Percentiles rank a stretch among this genome's conserved stretches.
Conservation (phyloP, 2,329 filamentous ascomycete genomes). For the Pseudogymnoascus sp. region DNA sequence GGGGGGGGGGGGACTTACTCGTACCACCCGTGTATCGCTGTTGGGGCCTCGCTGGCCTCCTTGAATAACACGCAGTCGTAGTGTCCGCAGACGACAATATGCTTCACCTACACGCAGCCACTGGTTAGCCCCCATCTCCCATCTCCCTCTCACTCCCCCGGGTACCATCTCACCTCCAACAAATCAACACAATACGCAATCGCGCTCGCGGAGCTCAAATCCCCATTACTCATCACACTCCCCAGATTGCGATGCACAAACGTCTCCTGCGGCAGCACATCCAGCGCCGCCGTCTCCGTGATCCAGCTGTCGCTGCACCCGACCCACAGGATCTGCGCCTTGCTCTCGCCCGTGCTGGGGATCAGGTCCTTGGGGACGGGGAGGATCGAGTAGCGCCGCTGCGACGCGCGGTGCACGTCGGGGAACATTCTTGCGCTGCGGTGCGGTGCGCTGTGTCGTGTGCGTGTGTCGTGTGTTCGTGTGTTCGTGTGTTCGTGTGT, state of each 20-base stretch:
- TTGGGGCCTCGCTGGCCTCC: slow-evolving; percentile 32
- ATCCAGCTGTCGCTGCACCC: slow-evolving; percentile 61
- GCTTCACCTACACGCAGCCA: slow-evolving; percentile 36
- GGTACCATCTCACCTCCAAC: slow-evolving; percentile 40
- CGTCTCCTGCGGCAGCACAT: slow-evolving; percentile 56
- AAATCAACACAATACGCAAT: slow-evolving; percentile 58
- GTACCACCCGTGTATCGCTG: slow-evolving; percentile 47
- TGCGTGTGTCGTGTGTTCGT: not conserved
- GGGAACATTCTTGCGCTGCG: not conserved
- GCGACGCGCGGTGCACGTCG: not conserved
- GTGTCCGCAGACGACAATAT: slow-evolving; percentile 49
- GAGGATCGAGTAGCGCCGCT: slow-evolving; percentile 10
- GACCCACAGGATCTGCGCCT: slow-evolving; percentile 55
- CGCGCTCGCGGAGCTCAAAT: slow-evolving; percentile 52
- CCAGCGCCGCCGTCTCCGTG: slow-evolving; percentile 56
- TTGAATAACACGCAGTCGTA: slow-evolving; percentile 47
- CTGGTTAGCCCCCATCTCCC: not conserved
- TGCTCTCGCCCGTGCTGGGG: slow-evolving; percentile 15
- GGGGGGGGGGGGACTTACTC: slow-evolving; percentile 32
- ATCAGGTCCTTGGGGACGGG: slow-evolving; percentile 15
- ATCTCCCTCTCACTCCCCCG: not conserved
- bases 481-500: not conserved
- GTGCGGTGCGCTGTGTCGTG: not conserved
- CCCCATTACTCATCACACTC: slow-evolving; percentile 53
- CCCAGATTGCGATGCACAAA: slow-evolving; percentile 68